These are phyloP conservation scores for Choanephora cucurbitarum DNA, from an alignment of 371 early-diverging fungal species.

Conservation along the genomic window DNA sequence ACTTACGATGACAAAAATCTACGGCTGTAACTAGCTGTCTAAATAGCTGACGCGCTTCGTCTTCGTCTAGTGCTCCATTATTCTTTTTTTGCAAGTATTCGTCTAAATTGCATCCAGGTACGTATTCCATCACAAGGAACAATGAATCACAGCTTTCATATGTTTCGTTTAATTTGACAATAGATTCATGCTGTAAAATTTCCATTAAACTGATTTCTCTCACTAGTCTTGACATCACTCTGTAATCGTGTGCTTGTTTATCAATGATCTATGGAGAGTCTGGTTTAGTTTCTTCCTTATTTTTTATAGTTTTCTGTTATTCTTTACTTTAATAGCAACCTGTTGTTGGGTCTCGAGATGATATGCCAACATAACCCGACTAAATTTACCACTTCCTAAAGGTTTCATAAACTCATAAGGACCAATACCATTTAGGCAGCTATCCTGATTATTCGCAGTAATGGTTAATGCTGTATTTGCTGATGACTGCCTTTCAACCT, in stretches of 20 bases:
- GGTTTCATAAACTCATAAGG: slow-evolving; percentile 77
- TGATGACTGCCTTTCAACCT: slow-evolving; percentile 8
- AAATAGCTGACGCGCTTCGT: slow-evolving; percentile 67
- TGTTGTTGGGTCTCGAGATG: slow-evolving; percentile 63
- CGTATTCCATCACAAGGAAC: slow-evolving; percentile 72
- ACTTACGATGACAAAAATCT: slow-evolving; percentile 70
- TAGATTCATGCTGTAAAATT: slow-evolving; percentile 79
- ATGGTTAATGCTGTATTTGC: slow-evolving; percentile 1
- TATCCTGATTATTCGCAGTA: slow-evolving; percentile 52
- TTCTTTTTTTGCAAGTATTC: slow-evolving; percentile 53
- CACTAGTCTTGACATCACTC: slow-evolving; percentile 74
- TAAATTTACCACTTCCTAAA: slow-evolving; percentile 84
- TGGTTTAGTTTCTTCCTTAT: no score
- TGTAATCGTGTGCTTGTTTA: slow-evolving; percentile 77
- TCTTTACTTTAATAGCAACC: slow-evolving; percentile 48
- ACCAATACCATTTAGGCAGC: slow-evolving; percentile 55
- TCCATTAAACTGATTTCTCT: slow-evolving; percentile 91
- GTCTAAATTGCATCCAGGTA: slow-evolving; percentile 59
- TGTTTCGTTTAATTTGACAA: slow-evolving; percentile 90
- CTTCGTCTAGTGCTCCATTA: slow-evolving; percentile 53
- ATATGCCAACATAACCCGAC: slow-evolving; percentile 80
- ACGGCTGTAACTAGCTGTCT: slow-evolving; percentile 74
- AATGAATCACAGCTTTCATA: slow-evolving; percentile 84
- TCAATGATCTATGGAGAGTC: slow-evolving; percentile 82
- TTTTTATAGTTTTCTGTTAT: slow-evolving; percentile 17